Percentiles rank a stretch among this genome's conserved stretches.
phyloP scores from a whole-genome alignment of 2,329 filamentous ascomycete species.

The Calonectria hongkongensis region DNA sequence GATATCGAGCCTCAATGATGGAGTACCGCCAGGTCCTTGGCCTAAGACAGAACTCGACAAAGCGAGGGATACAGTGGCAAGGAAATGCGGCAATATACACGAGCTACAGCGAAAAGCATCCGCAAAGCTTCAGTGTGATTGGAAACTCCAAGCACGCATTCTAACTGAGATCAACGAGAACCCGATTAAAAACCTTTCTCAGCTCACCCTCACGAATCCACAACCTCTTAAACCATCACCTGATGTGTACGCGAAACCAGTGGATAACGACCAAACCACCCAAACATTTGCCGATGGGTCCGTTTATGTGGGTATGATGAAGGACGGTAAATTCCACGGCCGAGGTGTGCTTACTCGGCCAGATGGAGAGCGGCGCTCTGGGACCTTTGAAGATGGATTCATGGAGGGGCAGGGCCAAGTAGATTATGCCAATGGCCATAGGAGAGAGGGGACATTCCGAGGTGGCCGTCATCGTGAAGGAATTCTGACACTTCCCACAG shows the following conservation, averaged over 20 bases:
- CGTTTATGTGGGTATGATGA: background rate
- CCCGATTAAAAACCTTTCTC: background rate
- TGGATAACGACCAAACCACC: background rate
- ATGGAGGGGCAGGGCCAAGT: conserved; percentile 1
- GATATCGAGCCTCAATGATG: background rate
- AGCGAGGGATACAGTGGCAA: background rate
- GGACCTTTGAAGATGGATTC: background rate
- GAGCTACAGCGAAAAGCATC: background rate
- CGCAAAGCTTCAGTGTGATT: background rate
- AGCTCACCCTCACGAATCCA: too few relatives aligned
- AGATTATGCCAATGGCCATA: background rate
- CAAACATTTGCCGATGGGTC: background rate
- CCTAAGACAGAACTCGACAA: background rate
- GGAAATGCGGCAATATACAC: background rate
- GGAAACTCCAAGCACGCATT: background rate
- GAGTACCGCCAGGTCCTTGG: background rate
- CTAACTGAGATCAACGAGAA: background rate
- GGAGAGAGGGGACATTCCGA: background rate
- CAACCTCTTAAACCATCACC: background rate
- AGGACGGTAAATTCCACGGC: background rate
- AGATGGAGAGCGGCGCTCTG: background rate
- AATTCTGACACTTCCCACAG: background rate
- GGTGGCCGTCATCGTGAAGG: background rate
- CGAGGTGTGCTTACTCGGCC: background rate
- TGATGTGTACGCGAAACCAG: background rate